These are phyloP conservation scores for Claviceps lovelessii DNA, from an alignment of 2,329 filamentous ascomycete genomes.

Conservation along the genomic window DNA sequence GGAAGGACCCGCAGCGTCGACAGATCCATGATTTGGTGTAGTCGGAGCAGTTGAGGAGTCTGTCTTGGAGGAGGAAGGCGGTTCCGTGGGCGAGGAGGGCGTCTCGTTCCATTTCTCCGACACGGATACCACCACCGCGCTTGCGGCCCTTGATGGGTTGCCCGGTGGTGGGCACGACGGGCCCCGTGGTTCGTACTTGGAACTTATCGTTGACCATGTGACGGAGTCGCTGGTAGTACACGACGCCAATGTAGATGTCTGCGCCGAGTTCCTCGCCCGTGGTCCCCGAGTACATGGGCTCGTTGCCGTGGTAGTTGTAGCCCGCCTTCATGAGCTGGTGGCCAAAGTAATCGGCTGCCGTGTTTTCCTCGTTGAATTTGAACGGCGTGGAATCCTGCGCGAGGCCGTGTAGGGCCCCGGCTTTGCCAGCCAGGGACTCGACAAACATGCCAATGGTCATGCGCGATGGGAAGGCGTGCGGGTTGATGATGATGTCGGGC, in stretches of 20 bases:
- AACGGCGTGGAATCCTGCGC: conserved; percentile 94
- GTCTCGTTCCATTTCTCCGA: conserved; percentile 98
- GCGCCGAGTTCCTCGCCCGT: conserved; percentile 87
- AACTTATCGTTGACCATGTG: conserved; percentile 99
- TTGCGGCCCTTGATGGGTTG: conserved; percentile 96
- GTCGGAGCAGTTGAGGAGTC: conserved; percentile 93
- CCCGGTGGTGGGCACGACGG: conserved; percentile 76
- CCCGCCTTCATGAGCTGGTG: conserved; percentile 90
- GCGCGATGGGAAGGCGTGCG: conserved; percentile 95
- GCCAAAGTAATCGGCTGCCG: conserved; percentile 86
- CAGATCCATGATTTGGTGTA: conserved; percentile 85
- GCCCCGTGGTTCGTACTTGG: conserved; percentile 91
- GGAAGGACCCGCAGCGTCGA: conserved; percentile 74
- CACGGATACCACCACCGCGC: conserved; percentile 93
- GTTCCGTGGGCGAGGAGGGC: conserved; percentile 89
- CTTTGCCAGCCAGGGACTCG: conserved; percentile 90
- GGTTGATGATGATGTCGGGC: conserved; percentile 97
- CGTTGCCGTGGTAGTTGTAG: conserved; percentile 96
- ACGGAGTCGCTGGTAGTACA: conserved; percentile 93
- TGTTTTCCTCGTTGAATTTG: conserved; percentile 83
- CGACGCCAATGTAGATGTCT: conserved; percentile 91
- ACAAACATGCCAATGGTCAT: conserved; percentile 99
- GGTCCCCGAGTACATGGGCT: conserved; percentile 96
- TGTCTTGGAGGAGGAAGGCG: conserved; percentile 86
- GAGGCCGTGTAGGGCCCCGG: conserved; percentile 85